These are phyloP conservation scores for Ensete glaucum DNA, from an alignment of 176 grass and related monocot species.

Conservation along the genomic window DNA sequence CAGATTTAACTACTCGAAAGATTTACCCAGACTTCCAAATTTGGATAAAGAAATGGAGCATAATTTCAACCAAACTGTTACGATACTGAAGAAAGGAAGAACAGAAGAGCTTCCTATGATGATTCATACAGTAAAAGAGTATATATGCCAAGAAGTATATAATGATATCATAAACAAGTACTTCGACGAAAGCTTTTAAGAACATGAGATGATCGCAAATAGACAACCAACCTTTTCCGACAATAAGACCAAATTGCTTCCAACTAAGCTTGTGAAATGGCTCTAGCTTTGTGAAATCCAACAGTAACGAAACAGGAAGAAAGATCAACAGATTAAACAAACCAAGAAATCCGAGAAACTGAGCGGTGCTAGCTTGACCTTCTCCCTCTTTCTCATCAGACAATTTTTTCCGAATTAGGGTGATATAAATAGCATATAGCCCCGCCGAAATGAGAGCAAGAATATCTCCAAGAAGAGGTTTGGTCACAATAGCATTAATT, in stretches of 20 bases:
- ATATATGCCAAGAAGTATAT: neutral
- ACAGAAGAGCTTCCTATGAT: neutral
- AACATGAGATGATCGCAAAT: neutral
- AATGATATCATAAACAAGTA: neutral
- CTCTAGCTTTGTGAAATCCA: constrained; percentile 85
- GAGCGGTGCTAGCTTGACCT: constrained; percentile 84
- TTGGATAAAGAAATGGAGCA: neutral
- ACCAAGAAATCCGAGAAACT: constrained; percentile 89
- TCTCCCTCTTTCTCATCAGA: constrained; percentile 86
- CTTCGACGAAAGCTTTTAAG: too few species aligned
- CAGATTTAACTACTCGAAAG: neutral
- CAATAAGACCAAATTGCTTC: constrained; percentile 88
- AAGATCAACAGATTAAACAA: constrained; percentile 87
- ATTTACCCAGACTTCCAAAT: too few species aligned
- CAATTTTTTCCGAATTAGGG: constrained; percentile 84
- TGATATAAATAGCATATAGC: constrained; percentile 86
- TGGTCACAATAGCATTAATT: constrained; percentile 53
- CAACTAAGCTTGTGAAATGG: constrained; percentile 78
- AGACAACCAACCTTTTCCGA: constrained; percentile 69
- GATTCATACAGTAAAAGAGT: neutral
- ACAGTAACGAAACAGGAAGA: constrained; percentile 59
- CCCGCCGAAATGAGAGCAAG: constrained; percentile 81
- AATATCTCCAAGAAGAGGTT: constrained; percentile 77
- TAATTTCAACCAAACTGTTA: neutral
- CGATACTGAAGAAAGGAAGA: too few species aligned